These are phyloP conservation scores for Babesia sp. DNA, from an alignment of 169 alveolate genomes.

Conservation along the genomic window DNA sequence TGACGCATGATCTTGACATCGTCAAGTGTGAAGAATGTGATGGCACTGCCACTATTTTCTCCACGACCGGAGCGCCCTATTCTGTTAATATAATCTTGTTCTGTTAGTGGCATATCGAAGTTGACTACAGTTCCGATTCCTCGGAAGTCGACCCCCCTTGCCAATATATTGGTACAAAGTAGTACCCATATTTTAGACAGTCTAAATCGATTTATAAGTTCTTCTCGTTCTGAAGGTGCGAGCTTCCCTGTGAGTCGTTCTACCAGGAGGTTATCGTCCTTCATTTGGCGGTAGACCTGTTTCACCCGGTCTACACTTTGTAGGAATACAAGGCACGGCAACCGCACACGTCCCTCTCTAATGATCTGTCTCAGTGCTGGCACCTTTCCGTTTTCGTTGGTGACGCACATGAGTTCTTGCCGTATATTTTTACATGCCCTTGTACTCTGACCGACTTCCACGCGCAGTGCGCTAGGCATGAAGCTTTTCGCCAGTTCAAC, in stretches of 20 bases:
- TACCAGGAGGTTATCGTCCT: conserved; percentile 43
- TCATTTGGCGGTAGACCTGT: conserved; percentile 42
- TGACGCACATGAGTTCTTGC: conserved; percentile 77
- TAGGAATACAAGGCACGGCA: conserved; percentile 71
- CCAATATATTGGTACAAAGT: conserved; percentile 94
- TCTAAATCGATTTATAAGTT: conserved; percentile 69
- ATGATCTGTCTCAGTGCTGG: conserved; percentile 70
- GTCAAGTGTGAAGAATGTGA: conserved; percentile 55
- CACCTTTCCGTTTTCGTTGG: conserved; percentile 72
- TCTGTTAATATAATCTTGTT: conserved; percentile 94
- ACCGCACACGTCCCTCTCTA: conserved; percentile 69
- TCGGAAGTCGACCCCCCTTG: conserved; percentile 97
- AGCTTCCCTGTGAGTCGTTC: conserved; percentile 44
- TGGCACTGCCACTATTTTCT: conserved; percentile 85
- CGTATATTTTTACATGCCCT: conserved; percentile 70
- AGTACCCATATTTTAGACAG: conserved; percentile 85
- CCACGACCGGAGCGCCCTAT: conserved; percentile 99
- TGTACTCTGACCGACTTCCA: conserved; percentile 43
- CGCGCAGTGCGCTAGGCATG: conserved; percentile 46
- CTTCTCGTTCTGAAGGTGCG: conserved; percentile 63
- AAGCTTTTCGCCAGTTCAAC: conserved; percentile 29
- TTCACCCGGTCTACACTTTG: conserved; percentile 59
- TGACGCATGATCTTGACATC: conserved; percentile 46
- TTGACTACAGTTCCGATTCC: conserved; percentile 93
- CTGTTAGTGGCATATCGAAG: conserved; percentile 94